Evolutionary conservation across 1,284 basidiomycete species (phyloP), one percentile per base, ranked within the genome.

Genomic region (Wolfiporia cocos): DNA sequence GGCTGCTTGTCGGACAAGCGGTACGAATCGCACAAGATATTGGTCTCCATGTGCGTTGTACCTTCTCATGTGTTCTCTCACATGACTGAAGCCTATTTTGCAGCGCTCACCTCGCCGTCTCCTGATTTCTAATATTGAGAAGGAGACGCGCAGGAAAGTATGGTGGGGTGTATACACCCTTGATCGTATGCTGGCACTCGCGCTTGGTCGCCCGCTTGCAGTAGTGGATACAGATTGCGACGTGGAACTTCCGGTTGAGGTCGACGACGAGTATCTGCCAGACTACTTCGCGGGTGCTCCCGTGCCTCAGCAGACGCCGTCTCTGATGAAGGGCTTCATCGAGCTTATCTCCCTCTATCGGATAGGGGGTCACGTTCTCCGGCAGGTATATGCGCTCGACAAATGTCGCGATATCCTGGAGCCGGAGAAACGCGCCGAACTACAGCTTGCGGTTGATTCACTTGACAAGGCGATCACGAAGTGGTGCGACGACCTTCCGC

Each of bases 91-190:
- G n/a, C n/a, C n/a, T n/a, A n/a, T n/a, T n/a, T n/a, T n/a, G n/a
- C 53, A 92, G 89, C 85, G 91, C 48, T 88, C 87, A 3, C 84
- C 88, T 6, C 77, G 83, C 39, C 77, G 86, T 34, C 72, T 92
- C 43, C 61, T 71, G 12, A 69, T 91, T 32, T 66, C 77, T 20
- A 70, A 83, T 30, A 75, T 86, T 33, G 87, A 92, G 60, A 92
- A 91, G 64, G 89, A 93, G 64, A 88, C 88, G 0, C 79, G 89
- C 24, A 71, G 84, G 40, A 88, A 92, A 63, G 83, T 91, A 36
- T 93, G 91, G 88, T 92, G 90, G 88, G 82, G 86, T 28, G 84
- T 92, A 20, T 93, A 93, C 56, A 81, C 81, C 14, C 69, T 93
- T 21, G 91, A 93, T 61, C 81, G 89, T 41, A 90, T 92, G 85